Conservation (phyloP, 2,329 filamentous ascomycete species). For the Epichloe sp. region DNA sequence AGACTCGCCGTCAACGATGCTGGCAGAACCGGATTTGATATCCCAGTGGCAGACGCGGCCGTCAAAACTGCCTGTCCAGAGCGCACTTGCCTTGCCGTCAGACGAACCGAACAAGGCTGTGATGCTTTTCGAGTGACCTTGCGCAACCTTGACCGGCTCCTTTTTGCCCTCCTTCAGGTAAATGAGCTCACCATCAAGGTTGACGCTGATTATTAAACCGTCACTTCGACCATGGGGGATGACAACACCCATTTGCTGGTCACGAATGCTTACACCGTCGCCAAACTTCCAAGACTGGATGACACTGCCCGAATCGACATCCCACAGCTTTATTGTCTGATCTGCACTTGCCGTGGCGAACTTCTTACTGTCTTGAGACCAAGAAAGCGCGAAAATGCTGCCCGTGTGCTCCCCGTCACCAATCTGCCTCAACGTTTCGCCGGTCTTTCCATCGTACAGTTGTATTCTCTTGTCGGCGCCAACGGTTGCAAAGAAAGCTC, state of each 20-base stretch:
- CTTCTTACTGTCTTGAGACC: slow-evolving; percentile 73
- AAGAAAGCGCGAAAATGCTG: slow-evolving; percentile 84
- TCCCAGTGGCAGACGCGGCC: slow-evolving; percentile 82
- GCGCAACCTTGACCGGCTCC: slow-evolving; percentile 57
- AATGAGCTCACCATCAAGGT: slow-evolving; percentile 76
- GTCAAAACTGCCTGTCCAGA: slow-evolving; percentile 89
- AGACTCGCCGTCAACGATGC: slow-evolving; percentile 61
- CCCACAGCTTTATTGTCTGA: slow-evolving; percentile 91
- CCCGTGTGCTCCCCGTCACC: slow-evolving; percentile 79
- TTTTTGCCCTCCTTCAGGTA: slow-evolving; percentile 66
- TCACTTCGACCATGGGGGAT: slow-evolving; percentile 76
- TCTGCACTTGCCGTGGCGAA: slow-evolving; percentile 90
- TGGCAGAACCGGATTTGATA: slow-evolving; percentile 51
- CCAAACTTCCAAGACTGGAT: slow-evolving; percentile 79
- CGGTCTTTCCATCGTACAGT: slow-evolving; percentile 92
- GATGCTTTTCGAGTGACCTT: slow-evolving; percentile 85
- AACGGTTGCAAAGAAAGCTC: slow-evolving; percentile 67
- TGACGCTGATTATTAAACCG: slow-evolving; percentile 79
- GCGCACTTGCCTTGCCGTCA: slow-evolving; percentile 44
- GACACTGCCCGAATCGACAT: slow-evolving; percentile 64
- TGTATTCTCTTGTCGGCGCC: slow-evolving; percentile 89
- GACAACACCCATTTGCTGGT: slow-evolving; percentile 92
- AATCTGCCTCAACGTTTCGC: slow-evolving; percentile 65
- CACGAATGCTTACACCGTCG: slow-evolving; percentile 58
- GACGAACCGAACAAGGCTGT: slow-evolving; percentile 48